phyloP scores from a whole-genome alignment of 1,139 yeast species.

The Geotrichum histeridarum region DNA sequence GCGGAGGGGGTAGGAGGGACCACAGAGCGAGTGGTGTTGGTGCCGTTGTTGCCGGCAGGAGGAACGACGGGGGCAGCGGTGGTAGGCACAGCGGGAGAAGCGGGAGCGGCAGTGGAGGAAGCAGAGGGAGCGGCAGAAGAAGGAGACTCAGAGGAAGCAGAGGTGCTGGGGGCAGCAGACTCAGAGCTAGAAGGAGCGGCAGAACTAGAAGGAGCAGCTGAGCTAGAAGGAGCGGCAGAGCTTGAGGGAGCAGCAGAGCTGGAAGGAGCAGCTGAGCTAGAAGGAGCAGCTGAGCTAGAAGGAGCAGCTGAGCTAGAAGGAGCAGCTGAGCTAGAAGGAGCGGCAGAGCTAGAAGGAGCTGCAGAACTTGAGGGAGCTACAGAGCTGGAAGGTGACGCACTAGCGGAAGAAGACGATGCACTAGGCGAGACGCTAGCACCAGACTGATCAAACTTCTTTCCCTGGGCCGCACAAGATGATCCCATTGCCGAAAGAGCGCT shows the following conservation, averaged over 20 bases:
- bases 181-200: not conserved
- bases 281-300: not conserved
- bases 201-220: not conserved
- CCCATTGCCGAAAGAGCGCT: slow-evolving; percentile 56
- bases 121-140: slow-evolving; percentile 17
- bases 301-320: slow-evolving; percentile 1
- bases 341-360: slow-evolving; percentile 1
- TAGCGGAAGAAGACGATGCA: not conserved
- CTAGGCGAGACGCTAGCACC: not conserved
- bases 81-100: not conserved
- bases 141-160: slow-evolving; percentile 14
- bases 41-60: not conserved
- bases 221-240: slow-evolving; percentile 18
- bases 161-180: slow-evolving; percentile 8
- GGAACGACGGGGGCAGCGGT: slow-evolving; percentile 15
- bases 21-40: slow-evolving; percentile 22
- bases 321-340: not conserved
- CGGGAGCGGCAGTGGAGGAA: slow-evolving; percentile 23
- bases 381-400: slow-evolving; percentile 3
- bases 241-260: slow-evolving; percentile 12
- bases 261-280: slow-evolving; percentile 13
- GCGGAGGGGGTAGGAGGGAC: slow-evolving; percentile 25
- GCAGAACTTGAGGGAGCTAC: slow-evolving; percentile 11
- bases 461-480: slow-evolving; percentile 28
- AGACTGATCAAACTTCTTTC: slow-evolving; percentile 35